Conservation (phyloP, 2,329 filamentous ascomycete genomes). For the Fusarium fujikuroi region DNA sequence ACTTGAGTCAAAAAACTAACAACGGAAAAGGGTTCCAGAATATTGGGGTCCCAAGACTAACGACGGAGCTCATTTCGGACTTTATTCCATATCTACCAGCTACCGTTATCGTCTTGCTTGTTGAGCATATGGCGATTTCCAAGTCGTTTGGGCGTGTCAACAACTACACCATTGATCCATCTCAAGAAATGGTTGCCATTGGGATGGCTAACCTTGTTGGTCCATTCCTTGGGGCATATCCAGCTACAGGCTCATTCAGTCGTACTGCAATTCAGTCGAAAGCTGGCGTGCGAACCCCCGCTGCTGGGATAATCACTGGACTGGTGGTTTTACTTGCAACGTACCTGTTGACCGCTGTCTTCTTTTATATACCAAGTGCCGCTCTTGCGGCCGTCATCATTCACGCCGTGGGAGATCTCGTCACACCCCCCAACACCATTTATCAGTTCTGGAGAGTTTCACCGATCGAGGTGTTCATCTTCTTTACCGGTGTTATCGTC, state of each 20-base stretch:
- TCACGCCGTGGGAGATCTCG: slow-evolving; percentile 91
- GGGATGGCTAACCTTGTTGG: slow-evolving; percentile 90
- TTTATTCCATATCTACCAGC: slow-evolving; percentile 82
- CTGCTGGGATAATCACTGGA: slow-evolving; percentile 90
- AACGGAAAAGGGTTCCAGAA: slow-evolving; percentile 74
- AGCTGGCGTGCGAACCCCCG: slow-evolving; percentile 90
- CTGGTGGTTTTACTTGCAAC: slow-evolving; percentile 87
- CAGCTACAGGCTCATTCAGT: slow-evolving; percentile 94
- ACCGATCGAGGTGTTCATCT: slow-evolving; percentile 89
- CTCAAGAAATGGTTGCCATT: slow-evolving; percentile 95
- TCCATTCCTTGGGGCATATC: slow-evolving; percentile 91
- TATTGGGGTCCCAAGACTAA: slow-evolving; percentile 77
- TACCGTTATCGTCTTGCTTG: slow-evolving; percentile 91
- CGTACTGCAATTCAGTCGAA: slow-evolving; percentile 98
- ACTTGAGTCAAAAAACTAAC: not conserved
- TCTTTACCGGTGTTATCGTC: slow-evolving; percentile 91
- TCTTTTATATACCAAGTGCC: slow-evolving; percentile 91
- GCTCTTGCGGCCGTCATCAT: slow-evolving; percentile 90
- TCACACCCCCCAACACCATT: slow-evolving; percentile 89
- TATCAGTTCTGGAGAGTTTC: slow-evolving; percentile 97
- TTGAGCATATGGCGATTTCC: slow-evolving; percentile 96
- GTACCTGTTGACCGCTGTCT: slow-evolving; percentile 87
- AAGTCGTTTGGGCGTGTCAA: slow-evolving; percentile 97
- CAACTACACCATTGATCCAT: slow-evolving; percentile 95
- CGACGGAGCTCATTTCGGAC: slow-evolving; percentile 70